Evolutionary conservation across 2,329 filamentous ascomycete species (phyloP), one percentile per base, ranked within the genome.

Genomic region (Talaromyces albobiverticillius): DNA sequence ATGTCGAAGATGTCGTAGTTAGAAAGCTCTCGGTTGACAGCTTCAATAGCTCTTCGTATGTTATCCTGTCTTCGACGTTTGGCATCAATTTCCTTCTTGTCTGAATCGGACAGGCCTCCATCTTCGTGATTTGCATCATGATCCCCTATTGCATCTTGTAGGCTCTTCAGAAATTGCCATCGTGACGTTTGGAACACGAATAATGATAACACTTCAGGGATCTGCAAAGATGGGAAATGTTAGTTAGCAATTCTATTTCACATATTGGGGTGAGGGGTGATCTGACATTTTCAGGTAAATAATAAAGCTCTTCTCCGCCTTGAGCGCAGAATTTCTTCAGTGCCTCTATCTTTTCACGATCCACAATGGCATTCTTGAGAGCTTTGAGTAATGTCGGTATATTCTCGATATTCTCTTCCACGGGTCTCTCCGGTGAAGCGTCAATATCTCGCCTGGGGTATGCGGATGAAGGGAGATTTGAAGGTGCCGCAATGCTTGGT

Each of bases 111-210:
- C 73, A 54, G 74, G 70, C 54, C 80, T 59, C 54, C 77, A 71
- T 79, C 68, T 59, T 59, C 7, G 79, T 74, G 46, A 16, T 88
- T 10, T 29, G 26, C 26, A 29, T 29, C 10, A 29, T 5, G 26
- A 29, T 29, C 26, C 5, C 26, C 80, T 59, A 87, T 79, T 11
- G 82, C 77, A n/a, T 82, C 74, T 62, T 84, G 85, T 45, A 99
- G 75, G 48, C 84, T 82, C 16, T 83, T 79, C 14, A 96, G 78
- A 3, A 97, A 79, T 54, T 91, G 83, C 57, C 87, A 84, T 22
- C 92, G 83, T 2, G 92, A 96, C 16, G 87, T 86, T 69, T 97
- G 93, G 67, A 96, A 99, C 18, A 99, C 79, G 64, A 97, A 89
- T 55, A 88, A 79, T 0, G 84, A 79, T 90, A 96, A 92, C 61